Base-by-base conservation (phyloP, 1,284 basidiomycete species). In the Tranzscheliella williamsii region DNA sequence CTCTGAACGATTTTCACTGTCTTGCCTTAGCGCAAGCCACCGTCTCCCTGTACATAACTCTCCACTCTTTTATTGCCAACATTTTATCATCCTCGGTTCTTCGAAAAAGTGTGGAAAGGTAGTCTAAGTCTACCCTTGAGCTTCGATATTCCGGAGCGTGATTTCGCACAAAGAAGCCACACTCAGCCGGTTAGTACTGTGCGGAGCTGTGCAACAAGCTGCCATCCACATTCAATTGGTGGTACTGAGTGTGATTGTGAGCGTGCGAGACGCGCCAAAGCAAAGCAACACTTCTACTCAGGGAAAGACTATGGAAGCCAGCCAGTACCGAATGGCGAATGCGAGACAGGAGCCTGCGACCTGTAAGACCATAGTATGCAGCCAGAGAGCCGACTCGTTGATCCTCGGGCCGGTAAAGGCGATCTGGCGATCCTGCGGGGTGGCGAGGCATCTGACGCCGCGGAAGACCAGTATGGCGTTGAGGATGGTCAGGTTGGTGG, bases 401-500 rank as follows among this genome's bases (percentile, higher is more conserved):
- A 73, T 58, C 9, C 33, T 12, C n/a, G 66, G 51, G 24, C 54
- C 47, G 9, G 21, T 22, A 16, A 33, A 60, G 12, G 40, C 57
- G 20, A 16, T 24, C 15, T 21, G 6, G 11, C 7, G 18, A 11
- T 8, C 24, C 18, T 37, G 1, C 13, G 24, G 2, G 9, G 17
- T 18, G 16, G 50, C 26, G 2, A 23, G 34, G 3, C 44, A 44
- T 4, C 47, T 54, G 0, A 65, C 63, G 33, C 75, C 72, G 29
- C 62, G 30, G 1, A 68, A 9, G 12, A 77, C 71, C 5, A 77
- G 64, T 42, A 75, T 43, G 4, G 73, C 64, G 32, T 76, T 76
- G 31, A 77, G 52, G 11, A 77, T 42, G 3, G 75, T 76, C 12
- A 77, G 41, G 36, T 77, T 77, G 4, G 72, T 73, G 0, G 70